These are phyloP conservation scores for Pseudocercospora ulei DNA, from an alignment of 2,329 filamentous ascomycete species.

Conservation along the genomic window DNA sequence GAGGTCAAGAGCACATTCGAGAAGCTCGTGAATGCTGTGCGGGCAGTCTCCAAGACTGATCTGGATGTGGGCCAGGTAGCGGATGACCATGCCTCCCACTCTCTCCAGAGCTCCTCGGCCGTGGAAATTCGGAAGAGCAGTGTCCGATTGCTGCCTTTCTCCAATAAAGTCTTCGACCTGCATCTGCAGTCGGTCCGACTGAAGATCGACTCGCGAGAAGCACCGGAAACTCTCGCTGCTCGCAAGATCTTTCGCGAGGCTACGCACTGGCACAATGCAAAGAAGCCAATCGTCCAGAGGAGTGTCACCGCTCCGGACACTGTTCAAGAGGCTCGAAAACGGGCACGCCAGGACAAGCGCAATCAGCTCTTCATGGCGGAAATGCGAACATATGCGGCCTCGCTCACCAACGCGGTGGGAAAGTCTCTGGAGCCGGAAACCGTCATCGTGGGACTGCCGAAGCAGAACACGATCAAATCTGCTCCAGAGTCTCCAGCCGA, in stretches of 20 bases:
- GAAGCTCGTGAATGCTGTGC: conserved; percentile 22
- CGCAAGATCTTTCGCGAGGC: conserved; percentile 42
- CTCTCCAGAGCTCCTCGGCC: too few relatives aligned
- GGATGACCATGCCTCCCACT: too few relatives aligned
- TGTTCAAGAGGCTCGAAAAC: conserved; percentile 30
- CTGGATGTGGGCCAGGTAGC: conserved; percentile 4
- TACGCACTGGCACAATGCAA: conserved; percentile 55
- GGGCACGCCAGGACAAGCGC: conserved; percentile 38
- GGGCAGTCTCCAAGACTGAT: conserved; percentile 6
- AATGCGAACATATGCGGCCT: conserved; percentile 59
- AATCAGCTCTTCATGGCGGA: conserved; percentile 60
- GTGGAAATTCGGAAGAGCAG: conserved; percentile 19
- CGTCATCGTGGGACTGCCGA: conserved; percentile 43
- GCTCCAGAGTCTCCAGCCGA: conserved; percentile 26
- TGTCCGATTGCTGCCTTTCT: conserved; percentile 40
- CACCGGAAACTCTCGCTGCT: conserved; percentile 30
- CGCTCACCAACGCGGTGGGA: conserved; percentile 55
- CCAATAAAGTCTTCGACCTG: conserved; percentile 42
- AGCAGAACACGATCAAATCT: conserved; percentile 18
- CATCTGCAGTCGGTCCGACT: conserved; percentile 42
- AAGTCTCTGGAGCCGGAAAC: conserved; percentile 56
- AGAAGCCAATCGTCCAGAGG: conserved; percentile 43
- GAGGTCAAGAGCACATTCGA: conserved; percentile 24
- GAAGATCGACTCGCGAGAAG: conserved; percentile 32
- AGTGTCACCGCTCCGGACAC: conserved; percentile 22